These are phyloP conservation scores for Globisporangium perplexum DNA, from an alignment of 352 stramenopile genomes.

Conservation along the genomic window DNA sequence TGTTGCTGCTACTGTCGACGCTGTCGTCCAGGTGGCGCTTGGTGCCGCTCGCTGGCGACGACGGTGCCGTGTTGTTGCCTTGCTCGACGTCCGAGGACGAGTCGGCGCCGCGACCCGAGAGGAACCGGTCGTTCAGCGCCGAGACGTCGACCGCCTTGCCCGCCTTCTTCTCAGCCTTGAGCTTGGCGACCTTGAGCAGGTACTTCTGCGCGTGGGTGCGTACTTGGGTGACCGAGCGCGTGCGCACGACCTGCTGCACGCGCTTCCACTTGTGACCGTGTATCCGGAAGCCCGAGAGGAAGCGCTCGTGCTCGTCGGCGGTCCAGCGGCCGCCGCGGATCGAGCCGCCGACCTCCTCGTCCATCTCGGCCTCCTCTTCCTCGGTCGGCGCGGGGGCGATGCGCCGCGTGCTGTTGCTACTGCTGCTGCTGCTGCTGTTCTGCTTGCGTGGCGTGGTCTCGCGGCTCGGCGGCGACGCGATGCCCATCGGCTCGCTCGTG, in stretches of 20 bases:
- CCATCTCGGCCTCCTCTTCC: constrained; percentile 59
- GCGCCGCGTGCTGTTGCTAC: constrained; percentile 15
- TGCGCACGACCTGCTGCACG: constrained; percentile 85
- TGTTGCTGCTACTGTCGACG: constrained; percentile 9
- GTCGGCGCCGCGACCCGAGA: constrained; percentile 9
- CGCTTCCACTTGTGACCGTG: constrained; percentile 90
- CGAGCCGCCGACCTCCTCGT: constrained; percentile 35
- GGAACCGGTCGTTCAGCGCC: constrained; percentile 15
- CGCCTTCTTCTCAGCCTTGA: constrained; percentile 80
- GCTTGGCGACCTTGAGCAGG: constrained; percentile 86
- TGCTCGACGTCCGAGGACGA: constrained; percentile 20
- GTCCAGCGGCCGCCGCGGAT: constrained; percentile 83
- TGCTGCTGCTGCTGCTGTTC: constrained; percentile 2
- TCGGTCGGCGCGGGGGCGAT: constrained; percentile 57
- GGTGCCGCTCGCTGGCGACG: constrained; percentile 25
- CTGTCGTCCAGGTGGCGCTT: constrained; percentile 6
- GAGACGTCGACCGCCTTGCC: constrained; percentile 13
- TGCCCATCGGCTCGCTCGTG: constrained; percentile 8
- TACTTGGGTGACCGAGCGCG: constrained; percentile 84
- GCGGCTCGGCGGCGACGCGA: constrained; percentile 2
- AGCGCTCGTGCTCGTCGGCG: constrained; percentile 82
- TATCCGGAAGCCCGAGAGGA: constrained; percentile 80
- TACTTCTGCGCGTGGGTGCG: constrained; percentile 88
- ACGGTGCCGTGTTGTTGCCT: constrained; percentile 23
- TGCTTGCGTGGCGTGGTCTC: constrained; percentile 13